Conservation (phyloP, 2,329 filamentous ascomycete species). For the Didymella lethalis region DNA sequence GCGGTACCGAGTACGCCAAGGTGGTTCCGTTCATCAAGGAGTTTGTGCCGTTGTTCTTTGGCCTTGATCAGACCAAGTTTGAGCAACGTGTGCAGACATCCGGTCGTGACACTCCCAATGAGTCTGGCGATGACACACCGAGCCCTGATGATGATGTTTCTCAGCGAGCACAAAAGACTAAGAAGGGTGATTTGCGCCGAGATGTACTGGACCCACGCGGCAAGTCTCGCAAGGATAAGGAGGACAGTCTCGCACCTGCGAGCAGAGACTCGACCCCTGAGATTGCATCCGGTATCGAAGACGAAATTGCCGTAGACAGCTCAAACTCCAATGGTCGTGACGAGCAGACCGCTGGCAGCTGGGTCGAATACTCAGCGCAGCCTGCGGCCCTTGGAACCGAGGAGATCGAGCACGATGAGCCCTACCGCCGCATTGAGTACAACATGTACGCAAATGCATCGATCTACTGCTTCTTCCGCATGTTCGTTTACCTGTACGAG, state of each 20-base stretch:
- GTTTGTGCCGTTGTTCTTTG: conserved; percentile 61
- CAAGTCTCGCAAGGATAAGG: conserved; percentile 76
- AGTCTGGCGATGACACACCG: conserved; percentile 67
- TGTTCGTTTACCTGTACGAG: conserved; percentile 90
- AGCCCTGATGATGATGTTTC: conserved; percentile 75
- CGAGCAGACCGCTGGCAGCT: conserved; percentile 71
- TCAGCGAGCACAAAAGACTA: conserved; percentile 70
- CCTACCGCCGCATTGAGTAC: conserved; percentile 81
- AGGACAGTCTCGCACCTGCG: conserved; percentile 76
- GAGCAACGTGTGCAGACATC: conserved; percentile 68
- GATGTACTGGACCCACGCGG: conserved; percentile 84
- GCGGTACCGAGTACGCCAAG: conserved; percentile 54
- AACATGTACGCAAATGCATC: conserved; percentile 92
- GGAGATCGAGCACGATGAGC: conserved; percentile 76
- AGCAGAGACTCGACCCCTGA: conserved; percentile 93
- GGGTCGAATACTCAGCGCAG: conserved; percentile 65
- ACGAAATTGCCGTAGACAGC: conserved; percentile 73
- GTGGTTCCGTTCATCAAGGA: conserved; percentile 59
- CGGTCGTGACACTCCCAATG: conserved; percentile 50
- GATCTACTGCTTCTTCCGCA: conserved; percentile 92
- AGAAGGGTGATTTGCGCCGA: conserved; percentile 75
- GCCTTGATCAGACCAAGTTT: conserved; percentile 62
- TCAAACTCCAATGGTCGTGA: conserved; percentile 61
- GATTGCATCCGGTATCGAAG: conserved; percentile 76
- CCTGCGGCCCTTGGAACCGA: conserved; percentile 65